A percentile compares a stretch with the other conserved stretches of the same genome.
Conservation (phyloP, 2,329 filamentous ascomycete genomes). For the Xylariaceae sp. region DNA sequence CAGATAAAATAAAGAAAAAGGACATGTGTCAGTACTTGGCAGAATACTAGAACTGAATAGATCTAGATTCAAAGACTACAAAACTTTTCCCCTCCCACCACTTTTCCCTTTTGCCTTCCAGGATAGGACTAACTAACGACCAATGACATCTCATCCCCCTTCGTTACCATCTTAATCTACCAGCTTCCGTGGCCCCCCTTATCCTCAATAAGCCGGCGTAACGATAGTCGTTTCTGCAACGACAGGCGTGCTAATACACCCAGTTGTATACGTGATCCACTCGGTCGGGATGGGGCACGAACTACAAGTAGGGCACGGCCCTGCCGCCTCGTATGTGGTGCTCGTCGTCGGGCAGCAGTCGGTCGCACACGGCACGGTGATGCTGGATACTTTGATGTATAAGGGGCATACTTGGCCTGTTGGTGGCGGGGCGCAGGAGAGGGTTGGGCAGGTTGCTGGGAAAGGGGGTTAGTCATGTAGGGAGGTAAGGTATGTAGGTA, state of each 20-base stretch:
- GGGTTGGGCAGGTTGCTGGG: conserved; percentile 37
- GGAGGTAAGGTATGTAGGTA: too few relatives aligned
- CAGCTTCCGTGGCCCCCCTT: background rate
- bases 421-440: conserved; percentile 29
- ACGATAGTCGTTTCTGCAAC: conserved; percentile 30
- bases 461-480: too few relatives aligned
- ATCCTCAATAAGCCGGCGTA: conserved; percentile 29
- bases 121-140: too few relatives aligned
- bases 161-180: background rate
- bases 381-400: conserved; percentile 43
- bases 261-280: conserved; percentile 40
- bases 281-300: conserved; percentile 38
- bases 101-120: background rate
- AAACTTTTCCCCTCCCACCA: background rate
- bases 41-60: conserved; percentile 29
- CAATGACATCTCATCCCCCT: background rate
- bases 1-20: background rate
- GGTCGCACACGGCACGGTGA: conserved; percentile 46
- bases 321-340: conserved; percentile 31
- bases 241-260: conserved; percentile 33
- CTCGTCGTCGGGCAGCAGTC: conserved; percentile 49
- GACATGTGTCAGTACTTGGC: background rate
- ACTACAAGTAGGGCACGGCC: conserved; percentile 38
- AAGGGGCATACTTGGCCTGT: conserved; percentile 40
- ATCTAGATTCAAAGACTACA: conserved; percentile 9